These are phyloP conservation scores for Furcasterigmium furcatum DNA, from an alignment of 2,329 filamentous ascomycete species.

Conservation along the genomic window DNA sequence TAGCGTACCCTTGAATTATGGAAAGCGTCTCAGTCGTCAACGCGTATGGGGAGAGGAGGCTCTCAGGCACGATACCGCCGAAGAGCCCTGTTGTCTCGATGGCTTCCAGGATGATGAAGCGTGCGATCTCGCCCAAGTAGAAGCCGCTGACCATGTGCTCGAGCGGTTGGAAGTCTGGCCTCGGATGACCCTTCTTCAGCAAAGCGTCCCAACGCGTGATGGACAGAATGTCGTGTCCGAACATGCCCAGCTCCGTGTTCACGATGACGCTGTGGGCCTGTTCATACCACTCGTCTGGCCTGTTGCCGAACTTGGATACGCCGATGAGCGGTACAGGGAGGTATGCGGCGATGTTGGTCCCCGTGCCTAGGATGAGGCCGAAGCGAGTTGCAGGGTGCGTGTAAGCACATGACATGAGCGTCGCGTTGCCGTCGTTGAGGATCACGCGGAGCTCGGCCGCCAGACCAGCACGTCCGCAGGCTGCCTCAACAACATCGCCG, in stretches of 20 bases:
- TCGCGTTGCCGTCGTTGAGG: slow-evolving; percentile 66
- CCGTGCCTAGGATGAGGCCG: slow-evolving; percentile 64
- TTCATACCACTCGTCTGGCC: slow-evolving; percentile 54
- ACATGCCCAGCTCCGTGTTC: slow-evolving; percentile 67
- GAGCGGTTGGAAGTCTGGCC: slow-evolving; percentile 59
- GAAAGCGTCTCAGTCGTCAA: slow-evolving; percentile 60
- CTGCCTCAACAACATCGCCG: slow-evolving; percentile 52
- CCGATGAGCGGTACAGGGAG: slow-evolving; percentile 56
- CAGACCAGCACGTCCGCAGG: slow-evolving; percentile 48
- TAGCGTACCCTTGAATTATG: slow-evolving; percentile 50
- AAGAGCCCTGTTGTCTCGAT: slow-evolving; percentile 51
- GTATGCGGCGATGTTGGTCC: slow-evolving; percentile 63
- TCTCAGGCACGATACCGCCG: slow-evolving; percentile 53
- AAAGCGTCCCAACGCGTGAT: slow-evolving; percentile 58
- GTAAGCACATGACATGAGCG: slow-evolving; percentile 62
- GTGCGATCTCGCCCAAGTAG: slow-evolving; percentile 64
- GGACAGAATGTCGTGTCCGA: slow-evolving; percentile 56
- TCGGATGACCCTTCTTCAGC: slow-evolving; percentile 48
- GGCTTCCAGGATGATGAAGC: slow-evolving; percentile 56
- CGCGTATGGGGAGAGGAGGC: slow-evolving; percentile 49
- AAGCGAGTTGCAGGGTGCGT: slow-evolving; percentile 56
- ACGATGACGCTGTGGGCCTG: slow-evolving; percentile 60
- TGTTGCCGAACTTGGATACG: slow-evolving; percentile 51
- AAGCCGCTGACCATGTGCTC: slow-evolving; percentile 63
- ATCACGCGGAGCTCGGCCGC: slow-evolving; percentile 57